Conservation (phyloP, 805 yeast genomes). For the Sungouiozyma intestinalis region DNA sequence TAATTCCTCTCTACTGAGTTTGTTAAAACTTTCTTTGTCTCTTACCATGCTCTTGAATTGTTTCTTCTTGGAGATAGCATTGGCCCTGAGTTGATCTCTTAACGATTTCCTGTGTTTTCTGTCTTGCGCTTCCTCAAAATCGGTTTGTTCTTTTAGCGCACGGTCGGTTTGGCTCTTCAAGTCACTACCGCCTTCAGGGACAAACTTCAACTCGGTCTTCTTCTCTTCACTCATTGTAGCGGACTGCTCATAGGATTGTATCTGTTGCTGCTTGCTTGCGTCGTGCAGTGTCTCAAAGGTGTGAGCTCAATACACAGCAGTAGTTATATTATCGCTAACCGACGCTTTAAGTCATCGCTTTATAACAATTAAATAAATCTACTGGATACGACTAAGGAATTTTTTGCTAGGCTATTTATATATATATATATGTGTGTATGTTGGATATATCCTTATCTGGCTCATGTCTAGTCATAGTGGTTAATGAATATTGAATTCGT, state of each 20-base stretch:
- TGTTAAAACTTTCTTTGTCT: slow-evolving; percentile 22
- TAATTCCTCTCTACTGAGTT: slow-evolving; percentile 18
- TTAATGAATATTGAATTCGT: slow-evolving; percentile 9
- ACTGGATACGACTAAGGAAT: not conserved
- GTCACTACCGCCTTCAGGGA: slow-evolving; percentile 24
- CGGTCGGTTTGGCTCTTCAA: slow-evolving; percentile 13
- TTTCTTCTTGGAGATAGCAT: slow-evolving; percentile 21
- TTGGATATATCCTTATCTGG: not conserved
- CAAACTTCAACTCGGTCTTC: slow-evolving; percentile 14
- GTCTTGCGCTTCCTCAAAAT: slow-evolving; percentile 15
- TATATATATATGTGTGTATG: not conserved
- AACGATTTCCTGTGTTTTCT: slow-evolving; percentile 19
- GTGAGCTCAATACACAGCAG: no score
- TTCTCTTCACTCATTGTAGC: not conserved
- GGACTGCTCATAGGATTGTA: not conserved
- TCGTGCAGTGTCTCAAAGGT: no score
- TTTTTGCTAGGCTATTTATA: not conserved
- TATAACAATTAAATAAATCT: no score
- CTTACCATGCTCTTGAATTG: slow-evolving; percentile 15
- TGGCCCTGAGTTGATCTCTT: slow-evolving; percentile 22
- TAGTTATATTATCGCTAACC: no score
- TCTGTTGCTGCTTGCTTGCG: no score
- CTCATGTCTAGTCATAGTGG: no score
- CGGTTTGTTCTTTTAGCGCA: slow-evolving; percentile 15
- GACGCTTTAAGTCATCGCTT: no score